A percentile compares a stretch with the other conserved stretches of the same genome.
Evolutionary conservation across 176 grass and related monocot genomes (phyloP).

Genomic region (Raddia distichophylla): DNA sequence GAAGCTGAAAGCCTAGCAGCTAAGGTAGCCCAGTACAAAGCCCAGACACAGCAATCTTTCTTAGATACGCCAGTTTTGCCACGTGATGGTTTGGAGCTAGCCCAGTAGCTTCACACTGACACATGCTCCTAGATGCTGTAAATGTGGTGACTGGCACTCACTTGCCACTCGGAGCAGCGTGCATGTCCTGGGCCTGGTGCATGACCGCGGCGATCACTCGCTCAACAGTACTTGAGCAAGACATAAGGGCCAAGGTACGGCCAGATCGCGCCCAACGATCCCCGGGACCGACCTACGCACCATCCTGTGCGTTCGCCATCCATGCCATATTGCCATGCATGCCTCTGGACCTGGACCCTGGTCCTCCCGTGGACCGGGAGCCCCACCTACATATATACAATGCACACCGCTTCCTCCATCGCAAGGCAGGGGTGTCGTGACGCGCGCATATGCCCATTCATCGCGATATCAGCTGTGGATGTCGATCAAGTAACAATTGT

Average conservation of each 20-base stretch:
- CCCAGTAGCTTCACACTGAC: neutral
- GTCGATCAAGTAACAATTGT: no score
- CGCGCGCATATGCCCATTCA: no score
- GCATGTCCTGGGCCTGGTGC: no score
- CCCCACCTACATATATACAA: no score
- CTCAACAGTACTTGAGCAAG: neutral
- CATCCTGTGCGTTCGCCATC: neutral
- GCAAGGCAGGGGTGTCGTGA: no score
- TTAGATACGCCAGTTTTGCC: neutral
- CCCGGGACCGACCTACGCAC: slow-evolving; percentile 35
- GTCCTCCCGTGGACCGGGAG: neutral
- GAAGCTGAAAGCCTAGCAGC: neutral
- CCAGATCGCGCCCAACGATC: slow-evolving; percentile 15
- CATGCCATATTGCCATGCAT: neutral
- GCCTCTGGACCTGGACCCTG: slow-evolving; percentile 12
- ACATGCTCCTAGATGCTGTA: neutral
- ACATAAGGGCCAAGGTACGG: slow-evolving; percentile 32
- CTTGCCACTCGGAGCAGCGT: no score
- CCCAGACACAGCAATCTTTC: neutral
- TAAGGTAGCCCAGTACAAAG: neutral
- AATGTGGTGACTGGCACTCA: no score
- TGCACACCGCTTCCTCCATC: no score
- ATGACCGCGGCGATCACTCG: no score
- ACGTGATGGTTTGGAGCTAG: neutral
- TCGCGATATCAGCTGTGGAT: no score